phyloP scores from a whole-genome alignment of 2,329 filamentous ascomycete genomes.

The Raffaelea ambrosiae region DNA sequence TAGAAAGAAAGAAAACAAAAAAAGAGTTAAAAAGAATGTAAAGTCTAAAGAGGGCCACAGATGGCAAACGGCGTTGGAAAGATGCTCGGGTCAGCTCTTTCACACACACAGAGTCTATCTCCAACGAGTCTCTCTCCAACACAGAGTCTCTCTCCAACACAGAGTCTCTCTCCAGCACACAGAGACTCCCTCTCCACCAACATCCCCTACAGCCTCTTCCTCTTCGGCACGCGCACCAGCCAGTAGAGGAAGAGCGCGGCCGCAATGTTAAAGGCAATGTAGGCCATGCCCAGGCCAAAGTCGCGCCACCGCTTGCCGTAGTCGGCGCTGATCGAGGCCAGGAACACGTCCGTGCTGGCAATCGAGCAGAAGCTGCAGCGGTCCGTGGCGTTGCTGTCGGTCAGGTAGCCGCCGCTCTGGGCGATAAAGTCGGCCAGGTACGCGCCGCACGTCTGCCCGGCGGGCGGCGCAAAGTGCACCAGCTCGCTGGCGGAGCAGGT shows the following conservation, averaged over 20 bases:
- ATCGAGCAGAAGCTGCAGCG: slow-evolving; percentile 52
- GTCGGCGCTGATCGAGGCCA: slow-evolving; percentile 36
- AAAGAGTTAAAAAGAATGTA: no score
- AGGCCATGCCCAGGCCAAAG: slow-evolving; percentile 49
- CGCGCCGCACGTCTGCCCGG: neutral
- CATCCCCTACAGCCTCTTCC: no score
- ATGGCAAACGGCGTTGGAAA: no score
- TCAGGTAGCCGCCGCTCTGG: neutral
- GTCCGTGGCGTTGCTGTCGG: slow-evolving; percentile 27
- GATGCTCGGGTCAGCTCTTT: no score
- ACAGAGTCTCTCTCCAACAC: no score
- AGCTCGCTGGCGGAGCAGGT: neutral
- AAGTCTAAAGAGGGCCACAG: no score
- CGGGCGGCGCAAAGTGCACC: neutral
- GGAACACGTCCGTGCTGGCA: slow-evolving; percentile 41
- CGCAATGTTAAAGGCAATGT: slow-evolving; percentile 40
- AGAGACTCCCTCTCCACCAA: no score
- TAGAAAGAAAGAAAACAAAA: no score
- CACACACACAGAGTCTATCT: no score
- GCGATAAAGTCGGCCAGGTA: neutral
- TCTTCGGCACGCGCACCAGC: slow-evolving; percentile 1
- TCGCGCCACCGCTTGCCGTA: slow-evolving; percentile 59
- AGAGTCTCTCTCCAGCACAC: no score
- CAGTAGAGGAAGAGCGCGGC: slow-evolving; percentile 28
- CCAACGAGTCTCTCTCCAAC: no score